Evolutionary conservation across 192 early-diverging fungal genomes (phyloP).

Genomic region (Dissophora ornata): DNA sequence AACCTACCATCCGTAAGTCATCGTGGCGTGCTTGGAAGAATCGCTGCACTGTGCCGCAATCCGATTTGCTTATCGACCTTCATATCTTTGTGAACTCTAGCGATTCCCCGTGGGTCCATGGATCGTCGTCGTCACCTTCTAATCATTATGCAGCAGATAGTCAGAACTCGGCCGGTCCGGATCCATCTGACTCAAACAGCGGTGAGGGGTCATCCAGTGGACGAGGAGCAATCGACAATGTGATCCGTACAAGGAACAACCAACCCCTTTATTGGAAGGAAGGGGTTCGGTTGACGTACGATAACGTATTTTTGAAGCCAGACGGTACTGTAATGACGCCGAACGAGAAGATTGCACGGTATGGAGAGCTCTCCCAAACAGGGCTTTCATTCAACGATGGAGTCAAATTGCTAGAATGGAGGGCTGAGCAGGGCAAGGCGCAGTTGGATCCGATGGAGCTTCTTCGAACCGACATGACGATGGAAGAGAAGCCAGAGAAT

Average conservation of each 20-base stretch:
- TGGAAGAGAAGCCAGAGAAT: constrained; percentile 4
- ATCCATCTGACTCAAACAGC: not conserved
- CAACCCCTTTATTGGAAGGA: constrained; percentile 24
- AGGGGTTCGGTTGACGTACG: constrained; percentile 22
- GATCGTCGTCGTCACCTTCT: not conserved
- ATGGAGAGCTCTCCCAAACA: constrained; percentile 5
- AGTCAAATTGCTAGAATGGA: constrained; percentile 18
- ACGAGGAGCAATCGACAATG: constrained; percentile 9
- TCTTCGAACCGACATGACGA: constrained; percentile 2
- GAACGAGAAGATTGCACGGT: constrained; percentile 27
- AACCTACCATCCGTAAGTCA: constrained; percentile 26
- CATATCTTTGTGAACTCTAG: not conserved
- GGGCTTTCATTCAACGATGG: constrained; percentile 28
- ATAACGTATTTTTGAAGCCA: constrained; percentile 27
- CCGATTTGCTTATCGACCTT: not conserved
- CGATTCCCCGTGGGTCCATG: constrained; percentile 7
- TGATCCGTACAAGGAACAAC: constrained; percentile 11
- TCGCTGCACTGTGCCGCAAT: not conserved
- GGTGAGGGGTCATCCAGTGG: not conserved
- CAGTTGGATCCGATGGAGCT: constrained; percentile 9
- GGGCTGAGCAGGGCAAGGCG: constrained; percentile 1
- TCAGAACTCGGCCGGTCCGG: not conserved
- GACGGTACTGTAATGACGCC: constrained; percentile 26
- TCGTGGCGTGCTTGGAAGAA: not conserved
- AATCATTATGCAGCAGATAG: not conserved